Evolutionary conservation across 345 rosid species (phyloP).

Genomic region (Schrenkiella parvula): DNA sequence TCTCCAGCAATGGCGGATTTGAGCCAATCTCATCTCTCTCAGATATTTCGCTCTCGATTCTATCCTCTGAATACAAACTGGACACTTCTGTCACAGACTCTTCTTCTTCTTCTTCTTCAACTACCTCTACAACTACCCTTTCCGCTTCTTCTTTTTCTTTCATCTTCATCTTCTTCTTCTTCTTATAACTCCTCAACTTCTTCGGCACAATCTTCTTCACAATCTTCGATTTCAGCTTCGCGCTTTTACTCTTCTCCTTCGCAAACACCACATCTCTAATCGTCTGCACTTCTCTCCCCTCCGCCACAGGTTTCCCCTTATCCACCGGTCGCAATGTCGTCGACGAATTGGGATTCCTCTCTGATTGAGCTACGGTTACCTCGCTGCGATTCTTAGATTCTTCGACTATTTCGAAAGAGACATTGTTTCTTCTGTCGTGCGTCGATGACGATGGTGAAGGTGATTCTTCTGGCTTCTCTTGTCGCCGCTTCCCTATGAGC

Average conservation of each 20-base stretch:
- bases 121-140: background rate
- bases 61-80: slow-evolving; percentile 20
- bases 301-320: slow-evolving; percentile 13
- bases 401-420: background rate
- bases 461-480: background rate
- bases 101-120: slow-evolving; percentile 25
- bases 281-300: slow-evolving; percentile 9
- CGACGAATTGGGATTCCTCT: too few species aligned
- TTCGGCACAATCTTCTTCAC: slow-evolving; percentile 59
- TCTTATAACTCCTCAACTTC: slow-evolving; percentile 48
- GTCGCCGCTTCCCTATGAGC: background rate
- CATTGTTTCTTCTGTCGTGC: background rate
- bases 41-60: slow-evolving; percentile 16
- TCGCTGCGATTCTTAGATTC: slow-evolving; percentile 8
- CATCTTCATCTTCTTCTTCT: slow-evolving; percentile 32
- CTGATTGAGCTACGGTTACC: too few species aligned
- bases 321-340: too few species aligned
- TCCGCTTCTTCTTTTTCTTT: slow-evolving; percentile 4
- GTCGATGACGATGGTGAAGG: background rate
- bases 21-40: slow-evolving; percentile 19
- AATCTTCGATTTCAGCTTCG: slow-evolving; percentile 44
- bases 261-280: slow-evolving; percentile 22
- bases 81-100: slow-evolving; percentile 27
- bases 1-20: slow-evolving; percentile 29
- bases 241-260: slow-evolving; percentile 28